Percentiles rank a stretch among this genome's conserved stretches.
These are phyloP conservation scores for Paracamarosporium sp. DNA, from an alignment of 2,329 filamentous ascomycete species.

Conservation along the genomic window DNA sequence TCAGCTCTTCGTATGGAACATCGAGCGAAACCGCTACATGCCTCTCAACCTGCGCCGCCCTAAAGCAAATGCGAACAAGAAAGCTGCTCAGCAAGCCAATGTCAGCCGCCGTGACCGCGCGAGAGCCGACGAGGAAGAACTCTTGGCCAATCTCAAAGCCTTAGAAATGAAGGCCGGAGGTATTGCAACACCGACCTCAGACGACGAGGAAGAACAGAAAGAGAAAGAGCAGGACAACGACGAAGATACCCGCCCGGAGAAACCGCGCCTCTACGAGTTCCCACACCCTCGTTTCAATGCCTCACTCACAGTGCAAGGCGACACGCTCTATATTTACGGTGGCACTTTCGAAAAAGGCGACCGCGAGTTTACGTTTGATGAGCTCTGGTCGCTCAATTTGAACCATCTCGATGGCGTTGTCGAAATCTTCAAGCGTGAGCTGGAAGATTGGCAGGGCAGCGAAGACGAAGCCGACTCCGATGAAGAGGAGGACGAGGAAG, in stretches of 20 bases:
- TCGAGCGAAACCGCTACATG: constrained; percentile 95
- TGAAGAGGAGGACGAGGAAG: constrained; percentile 57
- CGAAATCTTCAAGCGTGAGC: constrained; percentile 84
- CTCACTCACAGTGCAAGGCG: constrained; percentile 87
- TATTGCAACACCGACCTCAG: constrained; percentile 48
- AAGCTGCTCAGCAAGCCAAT: constrained; percentile 47
- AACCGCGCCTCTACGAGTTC: constrained; percentile 75
- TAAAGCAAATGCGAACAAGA: constrained; percentile 70
- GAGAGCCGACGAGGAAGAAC: constrained; percentile 89
- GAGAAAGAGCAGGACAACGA: constrained; percentile 49
- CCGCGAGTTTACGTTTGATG: constrained; percentile 93
- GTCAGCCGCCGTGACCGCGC: constrained; percentile 67
- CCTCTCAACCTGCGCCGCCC: constrained; percentile 78
- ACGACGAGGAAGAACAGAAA: constrained; percentile 32
- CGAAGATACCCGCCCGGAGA: constrained; percentile 60
- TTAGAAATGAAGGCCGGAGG: constrained; percentile 77
- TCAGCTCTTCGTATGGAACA: constrained; percentile 87
- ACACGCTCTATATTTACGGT: constrained; percentile 91
- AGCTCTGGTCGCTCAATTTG: constrained; percentile 91
- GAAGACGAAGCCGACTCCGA: constrained; percentile 53
- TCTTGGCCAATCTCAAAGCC: constrained; percentile 84
- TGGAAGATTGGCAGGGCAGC: constrained; percentile 78
- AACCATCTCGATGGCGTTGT: constrained; percentile 94
- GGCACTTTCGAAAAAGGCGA: constrained; percentile 96
- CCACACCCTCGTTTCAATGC: constrained; percentile 92